Base-by-base conservation (phyloP, 2,329 filamentous ascomycete species). In the Aspergillus neoniger region DNA sequence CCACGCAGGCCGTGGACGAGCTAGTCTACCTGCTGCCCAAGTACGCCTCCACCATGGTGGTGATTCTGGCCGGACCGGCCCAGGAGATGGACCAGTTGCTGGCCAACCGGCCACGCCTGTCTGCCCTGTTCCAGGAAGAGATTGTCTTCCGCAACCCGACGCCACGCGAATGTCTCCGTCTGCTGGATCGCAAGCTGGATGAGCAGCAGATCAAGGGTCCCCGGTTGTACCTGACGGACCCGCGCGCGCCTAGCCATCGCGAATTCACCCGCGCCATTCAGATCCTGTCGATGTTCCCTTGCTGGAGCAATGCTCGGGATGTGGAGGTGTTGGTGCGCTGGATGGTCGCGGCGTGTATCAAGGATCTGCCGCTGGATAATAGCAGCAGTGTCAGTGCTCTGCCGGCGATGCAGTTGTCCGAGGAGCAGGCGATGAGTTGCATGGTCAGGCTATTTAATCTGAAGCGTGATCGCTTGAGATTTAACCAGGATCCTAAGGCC, bases 241-340 rank as follows among this genome's bases (percentile, higher is more conserved):
- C 65, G 8, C 64, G 58, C 28, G 50, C 41, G 0, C 43, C 59
- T 3, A 66, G 55, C 30, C 60, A 66, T 14, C 62, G 64, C 15
- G 65, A 67, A 21, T 67, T 67, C 55, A 66, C 65, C 7, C 62
- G 65, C 4, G 65, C 62, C 17, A 55, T 67, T n/a, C 64, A 67
- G 38, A 63, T 66, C 38, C 60, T 67, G 2, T 65, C 64, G 2
- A 62, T 66, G 65, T 67, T 66, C 52, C 65, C 65, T 15, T 67
- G 65, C 57, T 67, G 65, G 65, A 57, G 64, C 48, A 67, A 67
- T 23, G 62, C 61, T 5, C 61, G 64, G 15, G 65, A 67, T 21
- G 58, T 67, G 32, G 63, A 65, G 15, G 55, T 65, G 5, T 43
- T 67, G 12, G 60, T 58, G 8, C 59, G 64, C 5, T 67, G 65